These are phyloP conservation scores for Thermothielavioides terrestris DNA, from an alignment of 495 filamentous ascomycete species.

Conservation along the genomic window DNA sequence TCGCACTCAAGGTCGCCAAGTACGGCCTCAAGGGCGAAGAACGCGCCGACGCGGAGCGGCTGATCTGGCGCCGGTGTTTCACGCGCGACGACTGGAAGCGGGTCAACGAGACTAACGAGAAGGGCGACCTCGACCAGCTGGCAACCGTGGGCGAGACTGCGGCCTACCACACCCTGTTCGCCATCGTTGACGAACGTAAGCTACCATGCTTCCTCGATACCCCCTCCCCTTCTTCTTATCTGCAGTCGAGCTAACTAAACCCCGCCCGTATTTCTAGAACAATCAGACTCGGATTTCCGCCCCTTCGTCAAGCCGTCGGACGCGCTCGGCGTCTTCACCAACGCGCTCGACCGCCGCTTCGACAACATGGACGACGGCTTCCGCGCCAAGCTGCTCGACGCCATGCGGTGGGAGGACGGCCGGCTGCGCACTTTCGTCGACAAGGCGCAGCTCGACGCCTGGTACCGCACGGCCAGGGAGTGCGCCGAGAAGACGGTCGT, in stretches of 20 bases:
- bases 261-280: slow-evolving; percentile 4
- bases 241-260: not conserved
- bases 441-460: slow-evolving; percentile 50
- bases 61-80: slow-evolving; percentile 79
- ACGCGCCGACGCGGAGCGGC: slow-evolving; percentile 49
- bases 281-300: slow-evolving; percentile 27
- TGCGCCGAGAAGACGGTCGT: slow-evolving; percentile 25
- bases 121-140: slow-evolving; percentile 41
- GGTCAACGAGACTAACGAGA: slow-evolving; percentile 47
- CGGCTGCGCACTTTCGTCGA: slow-evolving; percentile 46
- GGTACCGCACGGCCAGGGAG: slow-evolving; percentile 33
- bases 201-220: slow-evolving; percentile 5
- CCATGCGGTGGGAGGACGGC: slow-evolving; percentile 49
- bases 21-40: slow-evolving; percentile 45
- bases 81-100: slow-evolving; percentile 68
- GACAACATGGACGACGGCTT: slow-evolving; percentile 34
- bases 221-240: not conserved
- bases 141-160: slow-evolving; percentile 40
- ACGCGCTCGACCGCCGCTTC: slow-evolving; percentile 47
- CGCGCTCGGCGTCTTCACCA: slow-evolving; percentile 43
- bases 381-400: slow-evolving; percentile 43
- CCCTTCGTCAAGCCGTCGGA: slow-evolving; percentile 42
- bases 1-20: slow-evolving; percentile 60
- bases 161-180: slow-evolving; percentile 42
- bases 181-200: slow-evolving; percentile 38